These are phyloP conservation scores for Excoecaria agallocha DNA, from an alignment of 345 rosid species.

Conservation along the genomic window DNA sequence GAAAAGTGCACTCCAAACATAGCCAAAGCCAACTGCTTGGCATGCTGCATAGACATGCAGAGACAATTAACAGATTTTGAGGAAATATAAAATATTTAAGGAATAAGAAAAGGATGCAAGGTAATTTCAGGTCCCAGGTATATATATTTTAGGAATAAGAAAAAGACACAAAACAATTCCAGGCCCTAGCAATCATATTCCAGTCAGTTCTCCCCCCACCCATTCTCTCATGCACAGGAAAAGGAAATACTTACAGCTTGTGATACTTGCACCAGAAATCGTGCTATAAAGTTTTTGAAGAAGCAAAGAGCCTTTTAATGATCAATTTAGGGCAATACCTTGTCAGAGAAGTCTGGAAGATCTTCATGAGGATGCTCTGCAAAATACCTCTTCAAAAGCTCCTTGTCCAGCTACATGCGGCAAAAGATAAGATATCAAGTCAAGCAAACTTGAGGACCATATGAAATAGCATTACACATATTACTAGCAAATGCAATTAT, in stretches of 20 bases:
- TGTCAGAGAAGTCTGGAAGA: conserved; percentile 85
- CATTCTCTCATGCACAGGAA: background rate
- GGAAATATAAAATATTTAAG: background rate
- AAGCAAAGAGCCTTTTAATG: background rate
- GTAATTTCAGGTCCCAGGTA: background rate
- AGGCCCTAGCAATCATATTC: background rate
- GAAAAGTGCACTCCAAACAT: background rate
- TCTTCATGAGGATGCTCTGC: conserved; percentile 68
- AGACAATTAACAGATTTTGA: background rate
- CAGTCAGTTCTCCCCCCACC: background rate
- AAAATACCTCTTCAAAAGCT: conserved; percentile 70
- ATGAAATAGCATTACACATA: background rate
- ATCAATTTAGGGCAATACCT: conserved; percentile 46
- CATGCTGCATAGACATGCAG: background rate
- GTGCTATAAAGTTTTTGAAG: background rate
- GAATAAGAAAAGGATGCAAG: background rate
- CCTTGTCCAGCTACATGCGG: conserved; percentile 73
- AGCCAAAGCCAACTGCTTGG: background rate
- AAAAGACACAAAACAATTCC: background rate
- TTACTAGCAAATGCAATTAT: conserved; percentile 6
- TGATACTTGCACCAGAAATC: background rate
- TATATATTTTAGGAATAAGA: background rate
- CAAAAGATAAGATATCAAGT: conserved; percentile 11
- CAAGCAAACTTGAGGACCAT: background rate
- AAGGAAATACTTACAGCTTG: background rate